Conservation (phyloP, 345 rosid genomes). For the Murraya paniculata region DNA sequence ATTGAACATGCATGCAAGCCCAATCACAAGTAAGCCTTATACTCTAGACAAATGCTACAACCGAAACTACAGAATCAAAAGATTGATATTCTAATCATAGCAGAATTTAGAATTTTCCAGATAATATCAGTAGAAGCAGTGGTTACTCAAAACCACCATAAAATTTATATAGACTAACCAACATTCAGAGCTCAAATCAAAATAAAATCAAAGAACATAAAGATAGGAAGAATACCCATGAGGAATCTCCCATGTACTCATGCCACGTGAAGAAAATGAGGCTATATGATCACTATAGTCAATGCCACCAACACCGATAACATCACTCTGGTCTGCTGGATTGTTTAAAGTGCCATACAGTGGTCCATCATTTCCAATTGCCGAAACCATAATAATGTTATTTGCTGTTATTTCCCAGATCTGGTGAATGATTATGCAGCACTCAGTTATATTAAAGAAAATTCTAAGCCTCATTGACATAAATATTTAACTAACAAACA, state of each 20-base stretch:
- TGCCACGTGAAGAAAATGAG: constrained; percentile 97
- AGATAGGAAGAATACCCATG: constrained; percentile 65
- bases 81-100: constrained; percentile 2
- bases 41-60: neutral
- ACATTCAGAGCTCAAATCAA: neutral
- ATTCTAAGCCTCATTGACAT: constrained; percentile 3
- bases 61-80: neutral
- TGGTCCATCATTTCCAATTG: constrained; percentile 99
- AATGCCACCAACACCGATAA: constrained; percentile 98
- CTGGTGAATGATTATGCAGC: constrained; percentile 39
- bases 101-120: neutral
- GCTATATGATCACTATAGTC: constrained; percentile 97
- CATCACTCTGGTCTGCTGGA: constrained; percentile 99
- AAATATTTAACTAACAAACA: neutral
- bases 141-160: neutral
- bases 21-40: neutral
- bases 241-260: constrained; percentile 99
- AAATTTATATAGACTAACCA: neutral
- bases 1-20: neutral
- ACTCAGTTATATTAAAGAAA: constrained; percentile 6
- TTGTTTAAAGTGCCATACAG: constrained; percentile 95
- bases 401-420: constrained; percentile 99
- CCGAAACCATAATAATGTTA: constrained; percentile 98
- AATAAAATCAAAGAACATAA: constrained; percentile 10
- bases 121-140: neutral